Evolutionary conservation across 257 asterid species (phyloP), one percentile per base, ranked within the genome.

Genomic region (Pogostemon cablin): DNA sequence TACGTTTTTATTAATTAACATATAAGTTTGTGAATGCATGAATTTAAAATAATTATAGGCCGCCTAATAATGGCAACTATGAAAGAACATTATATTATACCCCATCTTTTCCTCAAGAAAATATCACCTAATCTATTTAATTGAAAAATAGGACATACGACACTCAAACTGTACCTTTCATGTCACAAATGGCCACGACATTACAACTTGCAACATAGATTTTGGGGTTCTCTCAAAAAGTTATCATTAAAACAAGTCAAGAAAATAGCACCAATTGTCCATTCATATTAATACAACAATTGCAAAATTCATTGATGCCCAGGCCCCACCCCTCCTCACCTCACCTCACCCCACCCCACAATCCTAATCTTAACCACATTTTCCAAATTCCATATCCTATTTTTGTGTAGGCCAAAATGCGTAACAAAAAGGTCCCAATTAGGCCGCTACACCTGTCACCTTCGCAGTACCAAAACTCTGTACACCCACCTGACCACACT

Each of bases 401-500:
- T 55, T 20, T 54, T 46, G 12, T 25, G 32, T 25, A 25, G 32
- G 32, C 32, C 32, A 25, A 25, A 25, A 32, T 52, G 25, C 43
- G 48, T 15, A 48, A 17, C 32, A 46, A 55, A 41, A 9, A 48
- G 17, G 54, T 5, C 53, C 42, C 6, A 34, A 43, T 50, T 40
- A 77, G 72, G 43, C 42, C 57, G 12, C 12, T 54, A 40, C 50
- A 41, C 7, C 42, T 12, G 4, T 64, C 71, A 65, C 79, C 68
- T 15, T 25, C 7, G 71, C 17, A 39, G 3, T 56, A 70, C 74
- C 53, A 49, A 34, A 63, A 3, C 4, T 39, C 73, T 25, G 72
- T 78, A 44, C 81, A 73, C 69, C 17, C 35, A 52, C 1, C 57
- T 52, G 57, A 52, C 9, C 63, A 34, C 39, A n/a, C n/a, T n/a